Evolutionary conservation across 306 rosid species (phyloP).

Genomic region (Prinsepia uniflora): DNA sequence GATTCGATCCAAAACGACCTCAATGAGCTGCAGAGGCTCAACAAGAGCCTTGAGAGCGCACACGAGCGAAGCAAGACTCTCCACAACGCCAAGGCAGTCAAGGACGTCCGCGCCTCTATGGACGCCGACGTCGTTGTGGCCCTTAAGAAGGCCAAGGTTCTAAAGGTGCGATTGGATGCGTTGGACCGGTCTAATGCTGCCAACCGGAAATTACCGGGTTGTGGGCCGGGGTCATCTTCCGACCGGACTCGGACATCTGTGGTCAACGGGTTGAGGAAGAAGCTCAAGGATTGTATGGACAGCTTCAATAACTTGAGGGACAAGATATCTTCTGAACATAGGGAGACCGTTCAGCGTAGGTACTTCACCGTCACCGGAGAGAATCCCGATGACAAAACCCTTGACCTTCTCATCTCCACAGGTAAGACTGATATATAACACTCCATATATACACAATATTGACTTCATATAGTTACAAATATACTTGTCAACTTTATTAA

Average conservation of each 20-base stretch:
- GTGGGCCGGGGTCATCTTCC: slow-evolving; percentile 89
- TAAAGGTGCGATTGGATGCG: slow-evolving; percentile 69
- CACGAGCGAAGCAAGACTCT: slow-evolving; percentile 76
- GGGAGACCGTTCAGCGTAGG: slow-evolving; percentile 86
- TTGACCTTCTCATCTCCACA: slow-evolving; percentile 80
- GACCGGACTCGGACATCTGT: slow-evolving; percentile 82
- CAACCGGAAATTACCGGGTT: slow-evolving; percentile 61
- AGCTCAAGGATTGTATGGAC: slow-evolving; percentile 82
- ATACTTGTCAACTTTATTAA: too few relatives aligned
- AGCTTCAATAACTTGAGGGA: slow-evolving; percentile 56
- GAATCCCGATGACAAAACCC: slow-evolving; percentile 82
- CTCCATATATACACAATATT: too few relatives aligned
- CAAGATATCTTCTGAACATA: slow-evolving; percentile 66
- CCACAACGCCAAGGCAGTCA: slow-evolving; percentile 71
- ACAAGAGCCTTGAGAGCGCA: slow-evolving; percentile 34
- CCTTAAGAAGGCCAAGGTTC: slow-evolving; percentile 71
- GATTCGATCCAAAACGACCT: slow-evolving; percentile 75
- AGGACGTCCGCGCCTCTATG: slow-evolving; percentile 77
- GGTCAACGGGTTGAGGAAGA: slow-evolving; percentile 80
- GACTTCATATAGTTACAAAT: too few relatives aligned
- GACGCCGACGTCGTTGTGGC: slow-evolving; percentile 68
- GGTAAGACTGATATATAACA: slow-evolving; percentile 32
- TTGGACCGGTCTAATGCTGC: slow-evolving; percentile 80
- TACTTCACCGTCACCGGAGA: slow-evolving; percentile 93
- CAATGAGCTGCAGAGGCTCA: slow-evolving; percentile 54